Evolutionary conservation across 202 grass and related monocot genomes (phyloP), one percentile per base, ranked within the genome.

Genomic region (Carex sylvatica): DNA sequence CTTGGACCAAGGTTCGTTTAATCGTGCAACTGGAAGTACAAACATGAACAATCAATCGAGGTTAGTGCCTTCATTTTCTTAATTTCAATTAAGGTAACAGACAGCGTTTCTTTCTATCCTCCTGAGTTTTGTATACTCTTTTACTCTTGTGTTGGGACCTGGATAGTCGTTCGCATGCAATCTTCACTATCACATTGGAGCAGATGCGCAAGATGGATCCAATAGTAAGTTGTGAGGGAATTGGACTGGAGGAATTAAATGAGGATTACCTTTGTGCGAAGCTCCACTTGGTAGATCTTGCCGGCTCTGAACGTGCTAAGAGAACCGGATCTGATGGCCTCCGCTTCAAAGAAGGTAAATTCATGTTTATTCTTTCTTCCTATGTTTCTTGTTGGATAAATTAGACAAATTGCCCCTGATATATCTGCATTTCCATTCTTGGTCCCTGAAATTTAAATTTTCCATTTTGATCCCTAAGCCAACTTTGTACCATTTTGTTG

Each of bases 131-230:
- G 59, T 38, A 35, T 83, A 52, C 31, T 44, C 31, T 76, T 38
- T 36, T 59, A 70, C 33, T 44, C 38, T 56, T 56, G 64, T 81
- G 75, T 10, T 84, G 51, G 42, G 9, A 55, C 16, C 26, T 82
- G 15, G 8, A 92, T 91, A 99, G 96, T 87, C 93, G 96, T 93
- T 99, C 96, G 89, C 96, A 99, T 96, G 96, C 93, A 85, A 99
- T 99, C 88, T 99, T 99, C 88, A 99, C 96, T 87, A 99, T 99
- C 87, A 99, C 96, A 90, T 96, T 99, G 89, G 96, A 99, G 93
- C 96, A 99, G 91, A 96, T 99, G 93, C 89, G 93, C 61, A 99
- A 96, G 93, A 70, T 87, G 89, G 93, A 95, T 60, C 86, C 92
- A 61, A 82, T 90, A 75, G 83, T 90, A 83, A 78, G 84, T 80